Evolutionary conservation across 768 basidiomycete genomes (phyloP).

Genomic region (Lactarius sp.): DNA sequence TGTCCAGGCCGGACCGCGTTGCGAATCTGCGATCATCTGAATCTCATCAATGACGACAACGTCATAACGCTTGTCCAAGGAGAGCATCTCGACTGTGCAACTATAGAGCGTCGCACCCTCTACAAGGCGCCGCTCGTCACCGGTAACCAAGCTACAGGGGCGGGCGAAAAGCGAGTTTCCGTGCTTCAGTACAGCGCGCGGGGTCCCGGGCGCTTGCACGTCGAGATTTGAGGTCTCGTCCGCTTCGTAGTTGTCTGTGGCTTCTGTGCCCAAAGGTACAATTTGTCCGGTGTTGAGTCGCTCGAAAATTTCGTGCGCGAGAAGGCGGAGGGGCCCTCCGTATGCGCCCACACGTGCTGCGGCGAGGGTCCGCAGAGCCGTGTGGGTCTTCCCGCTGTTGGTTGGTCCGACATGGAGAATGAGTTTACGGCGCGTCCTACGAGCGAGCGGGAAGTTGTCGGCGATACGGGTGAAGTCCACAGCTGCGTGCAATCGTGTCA

Average conservation of each 20-base stretch:
- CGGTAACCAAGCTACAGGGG: constrained; percentile 82
- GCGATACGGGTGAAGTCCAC: constrained; percentile 38
- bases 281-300: constrained; percentile 89
- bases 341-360: constrained; percentile 71
- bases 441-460: constrained; percentile 47
- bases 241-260: constrained; percentile 37
- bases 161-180: constrained; percentile 49
- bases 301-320: constrained; percentile 94
- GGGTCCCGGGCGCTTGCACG: constrained; percentile 25
- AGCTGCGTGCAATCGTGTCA: constrained; percentile 35
- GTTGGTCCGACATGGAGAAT: constrained; percentile 98
- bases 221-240: constrained; percentile 37
- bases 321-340: constrained; percentile 85
- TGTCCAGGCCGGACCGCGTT: constrained; percentile 82
- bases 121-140: constrained; percentile 81
- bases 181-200: constrained; percentile 28
- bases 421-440: constrained; percentile 63
- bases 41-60: constrained; percentile 97
- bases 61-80: constrained; percentile 42
- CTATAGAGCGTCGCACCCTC: constrained; percentile 53
- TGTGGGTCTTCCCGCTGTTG: constrained; percentile 95
- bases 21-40: constrained; percentile 82
- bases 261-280: constrained; percentile 59
- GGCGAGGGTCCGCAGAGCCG: constrained; percentile 84
- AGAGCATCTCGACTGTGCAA: constrained; percentile 94